phyloP scores from a whole-genome alignment of 2,329 filamentous ascomycete genomes.

The Cladophialophora immunda region DNA sequence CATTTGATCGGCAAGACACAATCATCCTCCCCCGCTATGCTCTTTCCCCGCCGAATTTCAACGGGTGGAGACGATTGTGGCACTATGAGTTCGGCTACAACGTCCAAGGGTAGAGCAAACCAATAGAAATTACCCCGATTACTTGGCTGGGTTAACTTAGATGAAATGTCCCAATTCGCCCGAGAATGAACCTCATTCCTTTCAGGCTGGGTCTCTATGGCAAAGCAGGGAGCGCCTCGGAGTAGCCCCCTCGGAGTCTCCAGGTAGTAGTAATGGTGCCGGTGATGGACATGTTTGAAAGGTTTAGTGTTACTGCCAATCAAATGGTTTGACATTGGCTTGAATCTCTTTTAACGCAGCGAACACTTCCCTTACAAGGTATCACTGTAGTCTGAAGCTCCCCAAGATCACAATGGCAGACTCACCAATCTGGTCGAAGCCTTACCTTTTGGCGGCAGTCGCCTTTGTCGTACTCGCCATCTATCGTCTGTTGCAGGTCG shows the following conservation, averaged over 20 bases:
- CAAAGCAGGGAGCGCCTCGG: not conserved
- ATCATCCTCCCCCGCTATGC: not conserved
- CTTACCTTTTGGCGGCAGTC: conserved; percentile 11
- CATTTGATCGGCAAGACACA: not conserved
- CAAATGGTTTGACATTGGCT: not conserved
- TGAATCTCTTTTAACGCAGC: not conserved
- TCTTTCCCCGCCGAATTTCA: not conserved
- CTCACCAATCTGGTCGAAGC: conserved; percentile 6
- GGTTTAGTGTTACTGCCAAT: not conserved
- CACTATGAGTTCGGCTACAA: not conserved
- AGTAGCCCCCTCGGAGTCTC: not conserved
- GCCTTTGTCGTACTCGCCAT: conserved; percentile 11
- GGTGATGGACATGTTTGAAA: not conserved
- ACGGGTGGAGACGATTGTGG: not conserved
- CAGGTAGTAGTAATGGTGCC: not conserved
- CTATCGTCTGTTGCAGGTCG: conserved; percentile 24
- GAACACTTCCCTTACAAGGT: not conserved
- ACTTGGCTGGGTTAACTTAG: conserved; percentile 3
- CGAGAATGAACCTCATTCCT: conserved; percentile 7
- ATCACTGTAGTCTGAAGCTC: not conserved
- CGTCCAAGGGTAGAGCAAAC: not conserved
- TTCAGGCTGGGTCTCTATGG: not conserved
- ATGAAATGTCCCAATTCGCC: not conserved
- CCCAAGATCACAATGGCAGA: conserved; percentile 4
- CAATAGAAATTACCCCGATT: conserved; percentile 8